Base-by-base conservation (phyloP, 2,329 filamentous ascomycete genomes). In the Periglandula ipomoeae region DNA sequence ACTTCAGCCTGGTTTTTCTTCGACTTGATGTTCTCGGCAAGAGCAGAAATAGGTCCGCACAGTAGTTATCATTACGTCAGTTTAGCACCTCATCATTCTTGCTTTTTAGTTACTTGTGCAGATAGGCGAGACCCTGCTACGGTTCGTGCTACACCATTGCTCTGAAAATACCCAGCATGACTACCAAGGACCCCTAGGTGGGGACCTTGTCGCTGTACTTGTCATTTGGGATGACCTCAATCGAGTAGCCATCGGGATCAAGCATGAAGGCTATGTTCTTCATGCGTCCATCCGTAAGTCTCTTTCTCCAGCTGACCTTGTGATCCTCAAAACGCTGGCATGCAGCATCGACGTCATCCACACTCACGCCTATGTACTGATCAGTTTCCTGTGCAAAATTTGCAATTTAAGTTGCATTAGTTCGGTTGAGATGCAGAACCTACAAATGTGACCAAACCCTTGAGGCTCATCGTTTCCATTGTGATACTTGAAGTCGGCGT, bases 381-480 rank as follows among this genome's bases (percentile, higher is more conserved):
- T 66, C 26, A 65, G 59, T 50, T 26, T 15, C 8, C 10, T 13
- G 5, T 26, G 19, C n/a, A 24, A 11, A 15, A 4, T 17, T 22
- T n/a, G 24, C n/a, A 24, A 6, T 26, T 20, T 7, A 23, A 6
- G 19, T 32, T 41, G n/a, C n/a, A 27, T 39, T 10, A 7, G 13
- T n/a, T 24, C 3, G 13, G 15, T 11, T 24, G 15, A 17, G 15
- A 4, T 27, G 13, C 9, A 48, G 17, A 44, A 73, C 79, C 70
- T 67, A 85, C 89, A 94, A 53, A 96, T 89, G 61, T 96, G 90
- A 0, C 91, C 90, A 56, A 96, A 97, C 1, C 93, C 93, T 65
- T 96, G 89, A 1, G 91, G 91, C 65, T 95, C 75, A 38, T 83
- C 75, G 66, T 98, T 98, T 34, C 93, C 93, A 58, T 95, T 84